Evolutionary conservation across 768 basidiomycete genomes (phyloP).

Genomic region (Polyporus arcularius): DNA sequence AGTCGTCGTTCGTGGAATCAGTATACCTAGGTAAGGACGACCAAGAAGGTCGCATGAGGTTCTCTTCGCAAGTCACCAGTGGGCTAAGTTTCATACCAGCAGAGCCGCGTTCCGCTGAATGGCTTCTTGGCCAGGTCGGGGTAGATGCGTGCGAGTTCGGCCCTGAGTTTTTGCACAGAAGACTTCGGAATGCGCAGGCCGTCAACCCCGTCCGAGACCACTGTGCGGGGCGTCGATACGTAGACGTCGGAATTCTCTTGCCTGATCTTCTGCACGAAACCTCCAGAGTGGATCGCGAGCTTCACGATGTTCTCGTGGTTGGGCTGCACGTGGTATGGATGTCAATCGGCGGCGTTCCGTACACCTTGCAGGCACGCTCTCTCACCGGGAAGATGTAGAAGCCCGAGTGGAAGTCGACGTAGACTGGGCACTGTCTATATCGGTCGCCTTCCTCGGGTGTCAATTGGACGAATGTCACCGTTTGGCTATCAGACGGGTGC

Average conservation of each 20-base stretch:
- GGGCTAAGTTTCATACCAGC: constrained; percentile 62
- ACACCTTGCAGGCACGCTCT: neutral
- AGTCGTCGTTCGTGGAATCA: constrained; percentile 84
- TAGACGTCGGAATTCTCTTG: constrained; percentile 29
- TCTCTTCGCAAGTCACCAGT: neutral
- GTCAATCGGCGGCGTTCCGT: neutral
- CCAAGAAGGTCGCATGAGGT: neutral
- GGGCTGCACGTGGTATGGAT: constrained; percentile 45
- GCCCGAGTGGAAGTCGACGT: constrained; percentile 70
- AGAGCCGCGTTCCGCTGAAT: constrained; percentile 74
- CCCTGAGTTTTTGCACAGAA: constrained; percentile 52
- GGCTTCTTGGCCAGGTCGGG: constrained; percentile 77
- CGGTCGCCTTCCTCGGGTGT: constrained; percentile 60
- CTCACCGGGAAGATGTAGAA: constrained; percentile 86
- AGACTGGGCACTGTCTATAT: constrained; percentile 67
- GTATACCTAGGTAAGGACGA: constrained; percentile 67
- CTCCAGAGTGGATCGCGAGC: constrained; percentile 73
- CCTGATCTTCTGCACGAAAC: constrained; percentile 52
- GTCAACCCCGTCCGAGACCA: constrained; percentile 53
- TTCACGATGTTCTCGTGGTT: constrained; percentile 73
- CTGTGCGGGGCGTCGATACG: constrained; percentile 79
- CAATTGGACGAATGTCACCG: constrained; percentile 77
- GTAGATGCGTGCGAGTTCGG: constrained; percentile 57
- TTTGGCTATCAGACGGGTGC: constrained; percentile 55
- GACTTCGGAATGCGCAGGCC: constrained; percentile 69